phyloP scores from a whole-genome alignment of 2,329 filamentous ascomycete species.

The Fusarium chaquense region DNA sequence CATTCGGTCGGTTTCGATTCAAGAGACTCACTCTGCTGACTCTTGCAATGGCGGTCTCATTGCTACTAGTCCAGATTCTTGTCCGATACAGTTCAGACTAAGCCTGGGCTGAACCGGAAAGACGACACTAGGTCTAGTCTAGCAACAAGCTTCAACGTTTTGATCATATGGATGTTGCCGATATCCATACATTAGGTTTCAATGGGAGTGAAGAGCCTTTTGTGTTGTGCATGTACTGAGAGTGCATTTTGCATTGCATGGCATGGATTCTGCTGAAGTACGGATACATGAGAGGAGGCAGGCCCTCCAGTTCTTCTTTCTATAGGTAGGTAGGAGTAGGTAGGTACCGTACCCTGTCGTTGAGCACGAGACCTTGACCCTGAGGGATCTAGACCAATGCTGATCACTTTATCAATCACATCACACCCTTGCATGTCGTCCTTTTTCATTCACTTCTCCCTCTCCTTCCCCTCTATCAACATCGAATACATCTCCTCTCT shows the following conservation, averaged over 20 bases:
- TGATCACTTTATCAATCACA: conserved; percentile 33
- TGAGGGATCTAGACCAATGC: conserved; percentile 30
- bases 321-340: neutral
- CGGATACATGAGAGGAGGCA: neutral
- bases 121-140: neutral
- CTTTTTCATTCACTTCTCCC: neutral
- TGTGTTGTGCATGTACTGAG: neutral
- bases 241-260: neutral
- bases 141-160: neutral
- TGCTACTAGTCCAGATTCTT: neutral
- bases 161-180: neutral
- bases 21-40: conserved; percentile 4
- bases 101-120: neutral
- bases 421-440: conserved; percentile 8
- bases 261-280: neutral
- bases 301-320: neutral
- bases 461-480: conserved; percentile 6
- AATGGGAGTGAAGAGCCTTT: neutral
- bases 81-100: conserved; percentile 7
- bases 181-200: conserved; percentile 4
- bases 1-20: neutral
- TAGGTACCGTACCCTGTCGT: conserved; percentile 8
- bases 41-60: neutral
- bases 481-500: neutral
- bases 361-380: conserved; percentile 31